A percentile compares a stretch with the other conserved stretches of the same genome.
These are phyloP conservation scores for Neofusicoccum umdonicola DNA, from an alignment of 2,329 filamentous ascomycete species.

Conservation along the genomic window DNA sequence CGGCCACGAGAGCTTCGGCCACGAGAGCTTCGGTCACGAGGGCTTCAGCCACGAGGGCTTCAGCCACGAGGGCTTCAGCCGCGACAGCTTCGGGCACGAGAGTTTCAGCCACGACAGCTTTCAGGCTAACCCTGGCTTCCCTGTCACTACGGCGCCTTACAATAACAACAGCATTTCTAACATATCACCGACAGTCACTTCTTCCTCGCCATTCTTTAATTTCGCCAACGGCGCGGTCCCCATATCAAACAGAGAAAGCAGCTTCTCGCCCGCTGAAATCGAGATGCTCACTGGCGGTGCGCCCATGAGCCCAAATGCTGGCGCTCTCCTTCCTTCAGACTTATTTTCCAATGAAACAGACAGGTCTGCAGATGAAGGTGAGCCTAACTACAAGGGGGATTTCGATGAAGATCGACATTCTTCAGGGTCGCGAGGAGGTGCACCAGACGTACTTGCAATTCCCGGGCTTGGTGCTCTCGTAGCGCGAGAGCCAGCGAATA, in stretches of 20 bases:
- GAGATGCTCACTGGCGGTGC: conserved; percentile 62
- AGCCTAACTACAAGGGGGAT: conserved; percentile 28
- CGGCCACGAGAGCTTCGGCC: too few species aligned
- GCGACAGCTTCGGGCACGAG: too few species aligned
- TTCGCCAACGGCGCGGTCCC: conserved; percentile 59
- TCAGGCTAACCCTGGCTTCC: conserved; percentile 35
- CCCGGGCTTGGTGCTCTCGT: conserved; percentile 43
- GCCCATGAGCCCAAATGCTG: conserved; percentile 74
- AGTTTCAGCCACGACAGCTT: conserved; percentile 28
- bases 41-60: too few species aligned
- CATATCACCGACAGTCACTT: conserved; percentile 53
- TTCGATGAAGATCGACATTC: conserved; percentile 31
- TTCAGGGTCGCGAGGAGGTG: conserved; percentile 24
- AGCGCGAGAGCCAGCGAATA: conserved; percentile 29
- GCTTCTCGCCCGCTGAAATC: conserved; percentile 57
- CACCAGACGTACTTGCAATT: conserved; percentile 33
- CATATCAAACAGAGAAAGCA: conserved; percentile 19
- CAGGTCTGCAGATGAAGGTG: conserved; percentile 9
- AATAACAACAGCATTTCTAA: conserved; percentile 44
- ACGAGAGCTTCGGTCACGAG: too few species aligned
- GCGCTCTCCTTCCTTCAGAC: conserved; percentile 69
- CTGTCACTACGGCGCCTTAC: conserved; percentile 39
- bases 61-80: too few species aligned
- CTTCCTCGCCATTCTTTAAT: conserved; percentile 53
- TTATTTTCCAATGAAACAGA: conserved; percentile 64